Percentiles rank a stretch among this genome's conserved stretches.
These are phyloP conservation scores for Emmonsiellopsis sp. DNA, from an alignment of 2,329 filamentous ascomycete genomes.

Conservation along the genomic window DNA sequence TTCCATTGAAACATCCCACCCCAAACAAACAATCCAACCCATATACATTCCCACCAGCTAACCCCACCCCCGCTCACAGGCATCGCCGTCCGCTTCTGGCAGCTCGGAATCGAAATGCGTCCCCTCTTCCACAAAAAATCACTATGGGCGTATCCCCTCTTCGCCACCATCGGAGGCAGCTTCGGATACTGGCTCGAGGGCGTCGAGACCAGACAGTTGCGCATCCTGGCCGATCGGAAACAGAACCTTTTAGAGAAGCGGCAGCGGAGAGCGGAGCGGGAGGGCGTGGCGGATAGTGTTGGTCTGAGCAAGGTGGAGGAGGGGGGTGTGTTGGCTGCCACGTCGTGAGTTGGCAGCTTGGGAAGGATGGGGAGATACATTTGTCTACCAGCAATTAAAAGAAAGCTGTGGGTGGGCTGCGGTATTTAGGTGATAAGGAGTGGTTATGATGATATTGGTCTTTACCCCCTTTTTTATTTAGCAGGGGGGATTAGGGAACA, in stretches of 20 bases:
- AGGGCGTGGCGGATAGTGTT: conserved; percentile 31
- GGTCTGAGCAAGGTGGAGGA: conserved; percentile 23
- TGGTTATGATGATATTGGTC: too few relatives aligned
- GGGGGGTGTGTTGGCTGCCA: conserved; percentile 25
- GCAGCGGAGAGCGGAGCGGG: conserved; percentile 61
- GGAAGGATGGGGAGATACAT: too few relatives aligned
- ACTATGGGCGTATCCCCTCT: conserved; percentile 87
- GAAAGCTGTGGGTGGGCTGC: neutral
- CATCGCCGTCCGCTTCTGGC: conserved; percentile 85
- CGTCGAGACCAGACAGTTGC: conserved; percentile 73
- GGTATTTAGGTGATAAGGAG: too few relatives aligned
- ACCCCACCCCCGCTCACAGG: conserved; percentile 43
- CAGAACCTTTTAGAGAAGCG: conserved; percentile 79
- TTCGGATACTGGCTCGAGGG: conserved; percentile 97
- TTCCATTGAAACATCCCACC: too few relatives aligned
- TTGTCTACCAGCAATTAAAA: neutral
- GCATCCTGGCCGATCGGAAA: conserved; percentile 69
- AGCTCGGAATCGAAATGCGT: conserved; percentile 97
- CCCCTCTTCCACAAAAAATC: conserved; percentile 78
- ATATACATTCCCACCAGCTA: too few relatives aligned
- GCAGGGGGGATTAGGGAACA: too few relatives aligned
- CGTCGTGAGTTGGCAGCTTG: conserved; percentile 19
- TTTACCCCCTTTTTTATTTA: too few relatives aligned
- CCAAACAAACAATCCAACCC: neutral
- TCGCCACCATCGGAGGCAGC: conserved; percentile 72